Evolutionary conservation across 1,139 yeast species (phyloP).

Genomic region (Blastobotrys proliferans): DNA sequence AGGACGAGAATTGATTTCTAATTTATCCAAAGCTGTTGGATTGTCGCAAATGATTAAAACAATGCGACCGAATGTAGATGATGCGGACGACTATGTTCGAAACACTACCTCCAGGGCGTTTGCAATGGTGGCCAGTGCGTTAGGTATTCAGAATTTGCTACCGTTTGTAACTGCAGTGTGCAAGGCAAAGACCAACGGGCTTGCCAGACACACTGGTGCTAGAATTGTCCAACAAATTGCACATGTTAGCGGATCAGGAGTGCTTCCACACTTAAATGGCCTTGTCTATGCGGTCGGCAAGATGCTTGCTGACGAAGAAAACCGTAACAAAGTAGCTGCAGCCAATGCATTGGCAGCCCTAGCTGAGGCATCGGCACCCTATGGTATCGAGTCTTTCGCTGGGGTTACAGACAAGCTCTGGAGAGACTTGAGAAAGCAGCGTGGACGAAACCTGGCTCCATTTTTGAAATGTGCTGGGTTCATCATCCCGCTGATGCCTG

Average conservation of each 20-base stretch:
- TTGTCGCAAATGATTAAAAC: conserved; percentile 71
- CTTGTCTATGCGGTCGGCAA: conserved; percentile 58
- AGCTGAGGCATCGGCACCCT: conserved; percentile 86
- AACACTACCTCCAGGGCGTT: conserved; percentile 73
- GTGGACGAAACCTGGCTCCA: conserved; percentile 76
- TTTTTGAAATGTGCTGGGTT: conserved; percentile 77
- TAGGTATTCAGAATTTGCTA: conserved; percentile 66
- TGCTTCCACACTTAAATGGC: conserved; percentile 68
- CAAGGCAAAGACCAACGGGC: conserved; percentile 74
- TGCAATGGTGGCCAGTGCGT: conserved; percentile 79
- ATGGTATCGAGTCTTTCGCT: conserved; percentile 87
- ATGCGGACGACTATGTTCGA: conserved; percentile 76
- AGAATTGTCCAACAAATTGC: conserved; percentile 76
- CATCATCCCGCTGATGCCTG: conserved; percentile 80
- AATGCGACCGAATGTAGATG: conserved; percentile 77
- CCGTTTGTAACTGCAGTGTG: conserved; percentile 86
- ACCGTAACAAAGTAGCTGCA: conserved; percentile 57
- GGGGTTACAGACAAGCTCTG: conserved; percentile 68
- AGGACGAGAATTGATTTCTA: conserved; percentile 75
- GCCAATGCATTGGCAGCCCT: conserved; percentile 70
- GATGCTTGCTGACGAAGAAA: conserved; percentile 66
- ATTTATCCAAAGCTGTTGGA: conserved; percentile 78
- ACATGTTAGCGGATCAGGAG: conserved; percentile 62
- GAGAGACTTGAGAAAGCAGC: conserved; percentile 70
- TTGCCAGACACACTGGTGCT: conserved; percentile 83